Base-by-base conservation (phyloP, 139 green algal genomes). In the Chlorella sorokiniana region DNA sequence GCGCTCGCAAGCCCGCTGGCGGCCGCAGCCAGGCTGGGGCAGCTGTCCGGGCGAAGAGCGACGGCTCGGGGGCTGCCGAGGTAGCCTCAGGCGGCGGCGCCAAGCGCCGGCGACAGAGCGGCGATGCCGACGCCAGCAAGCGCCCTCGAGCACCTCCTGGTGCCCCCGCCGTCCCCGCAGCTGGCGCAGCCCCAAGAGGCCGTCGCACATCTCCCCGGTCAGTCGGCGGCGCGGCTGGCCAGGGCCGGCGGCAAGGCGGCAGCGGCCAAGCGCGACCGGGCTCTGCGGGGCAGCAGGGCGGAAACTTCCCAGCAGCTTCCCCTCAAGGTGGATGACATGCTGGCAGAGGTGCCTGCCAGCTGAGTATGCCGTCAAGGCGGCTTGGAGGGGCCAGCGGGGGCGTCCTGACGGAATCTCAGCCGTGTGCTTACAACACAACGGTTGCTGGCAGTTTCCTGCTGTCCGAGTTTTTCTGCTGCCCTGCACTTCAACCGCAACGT, bases 321-420 rank as follows among this genome's bases (percentile, higher is more conserved):
- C 0, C 40, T 59, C 25, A 71, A 71, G 44, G 75, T 81, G 6
- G 75, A 81, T 29, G 75, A 81, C 75, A 61, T 81, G 42, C 40
- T 81, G 75, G 16, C 40, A 18, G 75, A n/a, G n/a, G n/a, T n/a
- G n/a, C n/a, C n/a, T n/a, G n/a, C n/a, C n/a, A n/a, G n/a, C n/a
- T n/a, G n/a, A n/a, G n/a, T n/a, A n/a, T n/a, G n/a, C n/a, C n/a
- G n/a, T n/a, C n/a, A n/a, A n/a, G n/a, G n/a, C n/a, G n/a, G n/a
- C n/a, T n/a, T n/a, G n/a, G n/a, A n/a, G n/a, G n/a, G n/a, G n/a
- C n/a, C n/a, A n/a, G n/a, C n/a, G n/a, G n/a, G n/a, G n/a, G n/a
- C n/a, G n/a, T n/a, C n/a, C n/a, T n/a, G n/a, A n/a, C n/a, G n/a
- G n/a, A n/a, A n/a, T n/a, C n/a, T n/a, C n/a, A n/a, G n/a, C n/a